Conservation (phyloP, 2,329 filamentous ascomycete species). For the Zasmidium angulare region DNA sequence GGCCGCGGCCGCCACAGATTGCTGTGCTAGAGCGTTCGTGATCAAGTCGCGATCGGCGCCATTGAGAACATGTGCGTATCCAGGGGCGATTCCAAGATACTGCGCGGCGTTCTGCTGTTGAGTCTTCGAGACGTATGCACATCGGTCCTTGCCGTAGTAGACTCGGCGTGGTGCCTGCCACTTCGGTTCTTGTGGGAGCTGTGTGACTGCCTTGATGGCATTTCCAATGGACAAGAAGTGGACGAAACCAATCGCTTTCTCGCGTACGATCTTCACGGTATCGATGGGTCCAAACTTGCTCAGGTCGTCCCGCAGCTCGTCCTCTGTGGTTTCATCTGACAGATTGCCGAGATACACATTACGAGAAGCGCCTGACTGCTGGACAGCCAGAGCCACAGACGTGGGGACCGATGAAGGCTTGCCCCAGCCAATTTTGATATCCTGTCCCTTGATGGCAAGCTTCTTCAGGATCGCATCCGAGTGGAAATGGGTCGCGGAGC, state of each 20-base stretch:
- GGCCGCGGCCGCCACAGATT: constrained; percentile 93
- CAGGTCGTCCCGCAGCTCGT: constrained; percentile 89
- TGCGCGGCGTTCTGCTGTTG: constrained; percentile 99
- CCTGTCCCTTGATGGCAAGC: constrained; percentile 95
- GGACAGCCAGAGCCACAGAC: constrained; percentile 93
- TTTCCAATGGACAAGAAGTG: constrained; percentile 97
- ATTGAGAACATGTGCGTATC: constrained; percentile 94
- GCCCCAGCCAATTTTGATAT: constrained; percentile 99
- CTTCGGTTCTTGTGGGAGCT: constrained; percentile 92
- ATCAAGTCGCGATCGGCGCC: constrained; percentile 95
- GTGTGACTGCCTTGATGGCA: constrained; percentile 95
- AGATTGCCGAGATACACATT: constrained; percentile 97
- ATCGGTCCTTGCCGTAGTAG: constrained; percentile 98
- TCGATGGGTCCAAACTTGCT: constrained; percentile 96
- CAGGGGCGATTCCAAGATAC: constrained; percentile 94
- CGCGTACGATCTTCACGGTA: constrained; percentile 94
- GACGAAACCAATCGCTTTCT: constrained; percentile 97
- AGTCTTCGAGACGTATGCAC: constrained; percentile 98
- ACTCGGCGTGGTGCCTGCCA: constrained; percentile 95
- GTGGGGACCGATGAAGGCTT: constrained; percentile 98
- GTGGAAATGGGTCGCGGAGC: constrained; percentile 97
- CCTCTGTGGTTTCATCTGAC: constrained; percentile 83
- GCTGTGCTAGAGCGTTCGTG: constrained; percentile 91
- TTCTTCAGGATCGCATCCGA: constrained; percentile 99
- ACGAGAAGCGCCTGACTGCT: constrained; percentile 93